phyloP scores from a whole-genome alignment of 1,284 basidiomycete genomes.

The Sphagnurus paluster region DNA sequence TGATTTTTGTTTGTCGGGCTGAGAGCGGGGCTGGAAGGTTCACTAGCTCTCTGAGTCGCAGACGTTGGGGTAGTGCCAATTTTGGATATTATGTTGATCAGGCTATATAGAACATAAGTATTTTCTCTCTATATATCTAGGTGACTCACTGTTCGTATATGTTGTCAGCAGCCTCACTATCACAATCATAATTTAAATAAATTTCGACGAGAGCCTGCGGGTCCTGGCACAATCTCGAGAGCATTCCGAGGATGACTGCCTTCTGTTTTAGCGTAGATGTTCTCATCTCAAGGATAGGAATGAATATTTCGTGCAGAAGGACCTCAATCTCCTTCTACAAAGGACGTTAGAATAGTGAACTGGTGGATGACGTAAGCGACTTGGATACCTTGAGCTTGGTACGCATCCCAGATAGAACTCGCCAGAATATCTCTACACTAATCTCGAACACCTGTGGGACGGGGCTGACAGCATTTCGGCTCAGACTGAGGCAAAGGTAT shows the following conservation, averaged over 20 bases:
- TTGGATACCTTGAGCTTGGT: slow-evolving; percentile 86
- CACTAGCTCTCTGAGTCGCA: slow-evolving; percentile 49
- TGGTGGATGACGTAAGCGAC: slow-evolving; percentile 1
- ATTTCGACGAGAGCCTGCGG: slow-evolving; percentile 96
- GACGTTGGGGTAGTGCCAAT: slow-evolving; percentile 75
- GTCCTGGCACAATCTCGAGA: slow-evolving; percentile 87
- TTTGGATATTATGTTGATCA: slow-evolving; percentile 95
- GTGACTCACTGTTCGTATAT: slow-evolving; percentile 87
- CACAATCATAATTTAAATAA: slow-evolving; percentile 98
- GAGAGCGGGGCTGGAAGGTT: slow-evolving; percentile 60
- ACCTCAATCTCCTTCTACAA: slow-evolving; percentile 99
- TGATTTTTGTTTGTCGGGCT: slow-evolving; percentile 56
- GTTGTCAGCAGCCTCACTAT: slow-evolving; percentile 89
- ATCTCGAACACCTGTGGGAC: slow-evolving; percentile 98
- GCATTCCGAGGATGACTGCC: slow-evolving; percentile 84
- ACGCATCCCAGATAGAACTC: slow-evolving; percentile 89
- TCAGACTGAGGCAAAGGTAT: slow-evolving; percentile 91
- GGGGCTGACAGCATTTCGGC: slow-evolving; percentile 93
- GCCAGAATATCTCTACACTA: slow-evolving; percentile 98
- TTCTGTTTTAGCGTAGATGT: slow-evolving; percentile 96
- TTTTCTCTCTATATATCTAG: slow-evolving; percentile 3
- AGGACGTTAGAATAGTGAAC: slow-evolving; percentile 11
- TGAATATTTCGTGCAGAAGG: slow-evolving; percentile 96
- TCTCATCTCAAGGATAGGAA: slow-evolving; percentile 98
- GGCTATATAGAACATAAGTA: slow-evolving; percentile 40